Conservation (phyloP, 768 basidiomycete genomes). For the Lentinula sp. region DNA sequence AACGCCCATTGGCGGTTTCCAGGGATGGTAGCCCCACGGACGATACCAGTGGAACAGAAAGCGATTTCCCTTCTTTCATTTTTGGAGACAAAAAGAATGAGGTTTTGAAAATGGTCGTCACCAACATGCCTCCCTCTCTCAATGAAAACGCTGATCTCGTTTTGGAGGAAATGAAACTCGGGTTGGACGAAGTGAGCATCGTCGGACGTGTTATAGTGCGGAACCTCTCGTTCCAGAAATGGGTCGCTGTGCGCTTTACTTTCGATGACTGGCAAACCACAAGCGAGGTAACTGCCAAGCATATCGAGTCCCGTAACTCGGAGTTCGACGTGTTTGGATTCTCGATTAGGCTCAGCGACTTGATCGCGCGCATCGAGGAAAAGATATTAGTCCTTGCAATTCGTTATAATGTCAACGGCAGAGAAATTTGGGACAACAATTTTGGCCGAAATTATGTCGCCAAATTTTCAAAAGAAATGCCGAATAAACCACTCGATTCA, state of each 20-base stretch:
- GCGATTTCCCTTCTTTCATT: conserved; percentile 67
- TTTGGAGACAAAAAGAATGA: conserved; percentile 36
- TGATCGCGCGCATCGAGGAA: conserved; percentile 71
- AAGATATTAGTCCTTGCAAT: conserved; percentile 80
- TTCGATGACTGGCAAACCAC: conserved; percentile 96
- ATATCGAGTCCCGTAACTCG: conserved; percentile 42
- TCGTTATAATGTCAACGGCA: conserved; percentile 60
- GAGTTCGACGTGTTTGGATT: conserved; percentile 74
- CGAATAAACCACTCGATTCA: conserved; percentile 5
- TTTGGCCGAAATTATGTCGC: conserved; percentile 70
- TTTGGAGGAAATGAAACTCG: conserved; percentile 50
- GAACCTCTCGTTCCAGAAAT: conserved; percentile 85
- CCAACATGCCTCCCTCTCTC: conserved; percentile 55
- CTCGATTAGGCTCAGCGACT: conserved; percentile 69
- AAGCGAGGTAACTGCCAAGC: conserved; percentile 81
- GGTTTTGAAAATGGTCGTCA: conserved; percentile 52
- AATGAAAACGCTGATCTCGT: conserved; percentile 38
- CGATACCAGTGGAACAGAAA: conserved; percentile 75
- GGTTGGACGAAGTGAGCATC: conserved; percentile 47
- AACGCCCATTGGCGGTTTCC: conserved; percentile 91
- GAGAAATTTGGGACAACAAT: conserved; percentile 95
- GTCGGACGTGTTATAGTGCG: conserved; percentile 73
- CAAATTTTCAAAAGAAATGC: conserved; percentile 44
- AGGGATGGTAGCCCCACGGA: conserved; percentile 86
- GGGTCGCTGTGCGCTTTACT: conserved; percentile 86